Base-by-base conservation (phyloP, 192 early-diverging fungal species). In the Coemansia sp. region DNA sequence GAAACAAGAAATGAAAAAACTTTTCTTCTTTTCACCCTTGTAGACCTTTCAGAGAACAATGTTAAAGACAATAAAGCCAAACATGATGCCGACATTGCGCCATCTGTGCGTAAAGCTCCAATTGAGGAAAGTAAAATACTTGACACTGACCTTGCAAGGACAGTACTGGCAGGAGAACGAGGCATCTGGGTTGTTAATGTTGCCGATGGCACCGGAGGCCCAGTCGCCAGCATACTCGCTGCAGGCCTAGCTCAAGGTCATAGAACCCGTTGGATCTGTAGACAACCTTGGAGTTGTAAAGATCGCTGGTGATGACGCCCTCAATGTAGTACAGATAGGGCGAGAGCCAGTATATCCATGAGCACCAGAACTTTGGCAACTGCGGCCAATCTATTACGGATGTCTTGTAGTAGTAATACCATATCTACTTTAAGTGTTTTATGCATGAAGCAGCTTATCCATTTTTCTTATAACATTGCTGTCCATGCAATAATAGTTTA, bases 341-440 rank as follows among this genome's bases (percentile, higher is more conserved):
- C 56, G 85, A 83, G 19, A 88, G 64, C 83, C 83, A 85, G 76
- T 90, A 90, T 82, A 90, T 84, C 82, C 85, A 89, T 0, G 69
- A 49, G 54, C 83, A 76, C 88, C 89, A 90, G 75, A 90, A 88
- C 41, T 63, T 54, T 40, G 86, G 83, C 78, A 90, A 83, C n/a
- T 73, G 62, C 43, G 64, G 32, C 72, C n/a, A n/a, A n/a, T n/a
- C n/a, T n/a, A n/a, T n/a, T n/a, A n/a, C n/a, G n/a, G n/a, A n/a
- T n/a, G n/a, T n/a, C n/a, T n/a, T n/a, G n/a, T n/a, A n/a, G n/a
- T n/a, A n/a, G n/a, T n/a, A n/a, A n/a, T n/a, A n/a, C n/a, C n/a
- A n/a, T n/a, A n/a, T n/a, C n/a, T n/a, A n/a, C n/a, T n/a, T n/a
- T n/a, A n/a, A n/a, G n/a, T n/a, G n/a, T n/a, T n/a, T n/a, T n/a